A percentile compares a stretch with the other conserved stretches of the same genome.
These are phyloP conservation scores for Epichloe amarillans DNA, from an alignment of 2,329 filamentous ascomycete species.

Conservation along the genomic window DNA sequence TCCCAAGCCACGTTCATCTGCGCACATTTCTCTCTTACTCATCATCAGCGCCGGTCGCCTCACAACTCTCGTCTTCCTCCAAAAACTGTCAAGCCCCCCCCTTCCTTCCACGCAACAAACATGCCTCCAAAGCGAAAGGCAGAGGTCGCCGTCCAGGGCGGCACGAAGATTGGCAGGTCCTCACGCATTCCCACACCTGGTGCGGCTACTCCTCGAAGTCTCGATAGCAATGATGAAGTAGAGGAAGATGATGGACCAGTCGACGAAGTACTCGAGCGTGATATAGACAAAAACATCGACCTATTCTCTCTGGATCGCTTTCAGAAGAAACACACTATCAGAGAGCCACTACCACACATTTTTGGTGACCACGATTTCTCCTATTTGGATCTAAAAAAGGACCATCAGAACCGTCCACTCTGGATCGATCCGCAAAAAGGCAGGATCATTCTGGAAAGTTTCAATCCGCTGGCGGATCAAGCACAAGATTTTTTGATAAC, in stretches of 20 bases:
- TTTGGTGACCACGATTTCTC: conserved; percentile 58
- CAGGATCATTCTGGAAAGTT: conserved; percentile 85
- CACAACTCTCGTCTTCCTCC: not conserved
- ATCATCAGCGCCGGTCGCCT: not conserved
- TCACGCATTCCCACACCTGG: conserved; percentile 49
- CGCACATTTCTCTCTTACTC: not conserved
- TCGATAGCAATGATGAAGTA: conserved; percentile 39
- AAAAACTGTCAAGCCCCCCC: conserved; percentile 9
- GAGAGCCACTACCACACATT: conserved; percentile 32
- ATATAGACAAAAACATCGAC: conserved; percentile 45
- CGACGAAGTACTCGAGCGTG: conserved; percentile 38
- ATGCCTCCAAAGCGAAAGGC: conserved; percentile 68
- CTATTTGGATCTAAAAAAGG: conserved; percentile 67
- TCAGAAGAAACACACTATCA: conserved; percentile 30
- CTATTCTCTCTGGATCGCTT: conserved; percentile 43
- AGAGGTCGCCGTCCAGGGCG: conserved; percentile 29
- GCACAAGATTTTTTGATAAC: conserved; percentile 93
- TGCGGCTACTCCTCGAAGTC: conserved; percentile 44
- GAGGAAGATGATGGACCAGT: conserved; percentile 35
- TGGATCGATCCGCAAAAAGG: conserved; percentile 87
- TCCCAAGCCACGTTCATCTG: not conserved
- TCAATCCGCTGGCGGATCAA: conserved; percentile 72
- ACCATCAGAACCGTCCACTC: conserved; percentile 78
- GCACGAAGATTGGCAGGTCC: conserved; percentile 40
- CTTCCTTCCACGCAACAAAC: not conserved